Evolutionary conservation across 345 rosid species (phyloP), one percentile per base, ranked within the genome.

Genomic region (Salix koriyanagi): DNA sequence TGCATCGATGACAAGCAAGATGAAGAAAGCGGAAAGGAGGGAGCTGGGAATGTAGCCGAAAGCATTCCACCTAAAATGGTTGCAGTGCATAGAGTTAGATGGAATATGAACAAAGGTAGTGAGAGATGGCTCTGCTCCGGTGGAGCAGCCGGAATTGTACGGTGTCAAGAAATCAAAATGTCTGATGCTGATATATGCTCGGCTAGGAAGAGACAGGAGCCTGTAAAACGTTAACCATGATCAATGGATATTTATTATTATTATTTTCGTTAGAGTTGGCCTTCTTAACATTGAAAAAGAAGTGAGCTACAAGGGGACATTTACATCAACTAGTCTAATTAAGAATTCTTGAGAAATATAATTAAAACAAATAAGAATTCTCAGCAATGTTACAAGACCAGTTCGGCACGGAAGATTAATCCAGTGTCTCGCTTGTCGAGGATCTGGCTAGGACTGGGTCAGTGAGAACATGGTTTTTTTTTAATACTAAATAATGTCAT

Each of bases 111-210:
- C 86, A 83, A 84, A 72, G 98, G 95, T 32, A 86, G 97, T 42
- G 97, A 91, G 87, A 90, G 94, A 80, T 96, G 97, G 97, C 44
- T 92, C 66, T 89, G 93, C 76, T 89, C 79, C 0, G 99, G 99
- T 13, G 98, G 98, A 87, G 97, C 94, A 1, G 96, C 96, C 0
- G 96, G 98, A 56, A 85, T 96, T 50, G 85, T 93, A 44, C 84
- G 94, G 72, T 96, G 97, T 80, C 97, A 89, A 79, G 88, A 91
- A 84, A 85, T 92, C 64, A 56, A 52, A 60, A 34, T 79, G 32
- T 77, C 66, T 41, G 79, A 71, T 74, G 18, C 62, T 4, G 75
- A 72, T 77, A 64, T 21, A 42, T 9, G 7, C 6, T 1, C 42
- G 76, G 69, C 76, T 2, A 42, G 60, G 18, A 74, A 74, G 34